phyloP scores from a whole-genome alignment of 805 yeast genomes.

The Torulaspora quercuum region DNA sequence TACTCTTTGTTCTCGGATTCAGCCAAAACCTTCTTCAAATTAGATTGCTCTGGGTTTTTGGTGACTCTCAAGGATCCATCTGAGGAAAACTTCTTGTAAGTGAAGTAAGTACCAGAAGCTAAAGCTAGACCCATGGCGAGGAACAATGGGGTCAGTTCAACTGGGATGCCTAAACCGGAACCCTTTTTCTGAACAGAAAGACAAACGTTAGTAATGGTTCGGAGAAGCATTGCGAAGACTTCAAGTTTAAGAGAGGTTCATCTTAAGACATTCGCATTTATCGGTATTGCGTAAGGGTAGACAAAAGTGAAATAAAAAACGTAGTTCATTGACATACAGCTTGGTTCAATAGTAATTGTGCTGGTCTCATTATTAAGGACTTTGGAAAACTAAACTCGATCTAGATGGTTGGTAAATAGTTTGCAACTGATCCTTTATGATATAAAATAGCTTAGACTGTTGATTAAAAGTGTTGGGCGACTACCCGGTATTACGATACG shows the following conservation, averaged over 20 bases:
- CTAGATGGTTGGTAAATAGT: too few relatives aligned
- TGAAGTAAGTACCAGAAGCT: conserved; percentile 49
- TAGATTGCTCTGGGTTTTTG: conserved; percentile 42
- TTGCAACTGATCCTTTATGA: too few relatives aligned
- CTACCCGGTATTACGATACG: too few relatives aligned
- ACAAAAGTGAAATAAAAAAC: neutral
- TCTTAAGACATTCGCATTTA: conserved; percentile 6
- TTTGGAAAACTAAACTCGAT: neutral
- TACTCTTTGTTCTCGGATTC: conserved; percentile 13
- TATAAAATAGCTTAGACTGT: too few relatives aligned
- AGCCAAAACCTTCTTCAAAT: conserved; percentile 30
- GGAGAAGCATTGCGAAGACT: too few relatives aligned
- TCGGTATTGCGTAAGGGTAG: conserved; percentile 1
- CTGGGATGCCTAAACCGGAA: conserved; percentile 42
- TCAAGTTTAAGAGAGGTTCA: too few relatives aligned
- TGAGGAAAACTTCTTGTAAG: conserved; percentile 48
- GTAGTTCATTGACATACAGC: conserved; percentile 45
- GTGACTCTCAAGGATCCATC: conserved; percentile 50
- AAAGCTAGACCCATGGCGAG: conserved; percentile 54
- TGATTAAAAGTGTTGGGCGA: too few relatives aligned
- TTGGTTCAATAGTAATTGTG: conserved; percentile 45
- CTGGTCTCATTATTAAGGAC: conserved; percentile 45
- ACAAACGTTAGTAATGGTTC: conserved; percentile 20
- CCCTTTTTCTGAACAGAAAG: conserved; percentile 36
- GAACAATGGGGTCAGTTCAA: conserved; percentile 57